Evolutionary conservation across 768 basidiomycete species (phyloP), one percentile per base, ranked within the genome.

Genomic region (Strobilomyces echinocephalus): DNA sequence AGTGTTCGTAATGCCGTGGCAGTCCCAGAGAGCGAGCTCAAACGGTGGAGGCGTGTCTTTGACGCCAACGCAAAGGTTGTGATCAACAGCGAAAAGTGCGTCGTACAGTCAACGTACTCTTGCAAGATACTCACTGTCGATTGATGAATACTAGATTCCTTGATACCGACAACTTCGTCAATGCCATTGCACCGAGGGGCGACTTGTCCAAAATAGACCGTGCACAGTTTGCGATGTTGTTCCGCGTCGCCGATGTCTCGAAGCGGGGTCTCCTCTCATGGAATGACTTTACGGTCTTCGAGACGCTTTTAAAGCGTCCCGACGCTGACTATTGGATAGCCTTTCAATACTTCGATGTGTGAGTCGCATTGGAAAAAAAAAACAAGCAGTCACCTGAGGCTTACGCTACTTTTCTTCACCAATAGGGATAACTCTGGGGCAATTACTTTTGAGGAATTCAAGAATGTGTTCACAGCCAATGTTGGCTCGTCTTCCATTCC

Each of bases 261-360:
- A 80, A 82, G 66, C 81, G 84, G 59, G 91, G 85, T 35, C 74
- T 88, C 24, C 79, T 95, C 50, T 87, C 88, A 47, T 97, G 92
- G 87, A 93, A 97, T 63, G 97, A 99, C 71, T 99, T 97, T 61
- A 85, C 85, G 7, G 87, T 95, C 57, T 99, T 99, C 67, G 88
- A 98, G 76, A 95, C 93, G 16, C 74, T 91, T 58, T 73, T 95
- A 63, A 93, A 97, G 75, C 79, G 90, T 59, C 91, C 95, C 18
- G 95, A 97, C 70, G 95, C 95, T 30, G 94, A 97, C 69, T 95
- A 95, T 71, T 91, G 88, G 80, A 94, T 95, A 71, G 93, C 94
- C 18, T 95, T 95, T 76, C 87, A 90, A 68, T 95, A 91, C 67
- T 97, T 95, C 69, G 94, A 97, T 70, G 88, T 87, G 92, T 94